Evolutionary conservation across 208 protist genomes (phyloP).

Genomic region (Porcisia deanei): DNA sequence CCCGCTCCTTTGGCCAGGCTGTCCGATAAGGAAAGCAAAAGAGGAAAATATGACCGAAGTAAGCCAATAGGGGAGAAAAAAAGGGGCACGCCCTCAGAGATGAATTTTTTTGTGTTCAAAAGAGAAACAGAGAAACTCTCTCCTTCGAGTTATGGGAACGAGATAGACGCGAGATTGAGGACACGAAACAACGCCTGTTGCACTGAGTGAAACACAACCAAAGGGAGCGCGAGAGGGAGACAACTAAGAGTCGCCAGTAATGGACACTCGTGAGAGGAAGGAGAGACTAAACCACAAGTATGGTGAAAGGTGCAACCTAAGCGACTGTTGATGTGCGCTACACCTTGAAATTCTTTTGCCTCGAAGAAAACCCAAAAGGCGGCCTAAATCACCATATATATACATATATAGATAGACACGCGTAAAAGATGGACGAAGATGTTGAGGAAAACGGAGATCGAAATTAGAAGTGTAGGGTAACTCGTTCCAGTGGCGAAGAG

Average conservation of each 20-base stretch:
- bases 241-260: neutral
- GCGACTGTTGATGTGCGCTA: neutral
- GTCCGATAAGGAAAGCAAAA: neutral
- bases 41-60: neutral
- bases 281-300: slow-evolving; percentile 4
- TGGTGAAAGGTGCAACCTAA: neutral
- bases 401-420: neutral
- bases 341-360: neutral
- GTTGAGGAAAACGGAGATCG: neutral
- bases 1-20: neutral
- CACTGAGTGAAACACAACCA: neutral
- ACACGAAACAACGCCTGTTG: neutral
- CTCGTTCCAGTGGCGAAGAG: neutral
- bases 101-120: neutral
- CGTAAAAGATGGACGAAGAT: neutral
- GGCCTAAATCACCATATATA: neutral
- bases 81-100: neutral
- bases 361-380: neutral
- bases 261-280: slow-evolving; percentile 2
- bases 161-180: neutral
- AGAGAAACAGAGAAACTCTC: neutral
- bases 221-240: neutral
- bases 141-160: neutral
- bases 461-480: neutral
- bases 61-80: neutral